Percentiles rank a stretch among this genome's conserved stretches.
These are phyloP conservation scores for Talaromyces rugulosus DNA, from an alignment of 2,329 filamentous ascomycete species.

Conservation along the genomic window DNA sequence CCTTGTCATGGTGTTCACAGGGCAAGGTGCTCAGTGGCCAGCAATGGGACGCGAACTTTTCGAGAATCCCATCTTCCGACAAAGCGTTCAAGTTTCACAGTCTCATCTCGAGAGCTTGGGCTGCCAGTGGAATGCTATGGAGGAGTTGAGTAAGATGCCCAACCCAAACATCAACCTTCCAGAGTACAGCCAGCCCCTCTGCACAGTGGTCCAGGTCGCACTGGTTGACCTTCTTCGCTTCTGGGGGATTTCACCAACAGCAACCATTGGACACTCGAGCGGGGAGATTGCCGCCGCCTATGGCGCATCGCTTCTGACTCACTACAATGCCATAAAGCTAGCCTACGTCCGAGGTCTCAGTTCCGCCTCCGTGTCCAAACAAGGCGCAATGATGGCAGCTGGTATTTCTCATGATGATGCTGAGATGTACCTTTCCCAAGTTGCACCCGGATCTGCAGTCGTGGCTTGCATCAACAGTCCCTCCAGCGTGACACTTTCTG, in stretches of 20 bases:
- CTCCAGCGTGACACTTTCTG: constrained; percentile 19
- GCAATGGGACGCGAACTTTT: constrained; percentile 27
- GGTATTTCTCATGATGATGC: constrained; percentile 22
- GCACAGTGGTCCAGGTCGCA: constrained; percentile 19
- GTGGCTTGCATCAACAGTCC: constrained; percentile 19
- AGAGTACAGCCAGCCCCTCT: constrained; percentile 19
- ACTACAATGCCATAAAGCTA: constrained; percentile 32
- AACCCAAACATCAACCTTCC: constrained; percentile 19
- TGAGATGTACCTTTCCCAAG: constrained; percentile 5
- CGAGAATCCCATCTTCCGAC: background rate
- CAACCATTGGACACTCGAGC: constrained; percentile 43
- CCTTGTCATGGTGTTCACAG: constrained; percentile 25
- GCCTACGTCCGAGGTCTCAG: constrained; percentile 36
- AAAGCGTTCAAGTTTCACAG: background rate
- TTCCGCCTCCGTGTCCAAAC: background rate
- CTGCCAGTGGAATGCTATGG: constrained; percentile 5
- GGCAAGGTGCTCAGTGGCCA: constrained; percentile 35
- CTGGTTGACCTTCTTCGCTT: constrained; percentile 16
- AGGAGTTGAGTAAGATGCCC: background rate
- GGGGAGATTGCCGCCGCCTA: constrained; percentile 46
- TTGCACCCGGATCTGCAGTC: constrained; percentile 18
- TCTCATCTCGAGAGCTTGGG: background rate
- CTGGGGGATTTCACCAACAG: constrained; percentile 27
- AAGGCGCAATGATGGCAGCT: constrained; percentile 30
- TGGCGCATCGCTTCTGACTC: constrained; percentile 29